Evolutionary conservation across 805 yeast species (phyloP), one percentile per base, ranked within the genome.

Genomic region (Hanseniaspora guilliermondii): DNA sequence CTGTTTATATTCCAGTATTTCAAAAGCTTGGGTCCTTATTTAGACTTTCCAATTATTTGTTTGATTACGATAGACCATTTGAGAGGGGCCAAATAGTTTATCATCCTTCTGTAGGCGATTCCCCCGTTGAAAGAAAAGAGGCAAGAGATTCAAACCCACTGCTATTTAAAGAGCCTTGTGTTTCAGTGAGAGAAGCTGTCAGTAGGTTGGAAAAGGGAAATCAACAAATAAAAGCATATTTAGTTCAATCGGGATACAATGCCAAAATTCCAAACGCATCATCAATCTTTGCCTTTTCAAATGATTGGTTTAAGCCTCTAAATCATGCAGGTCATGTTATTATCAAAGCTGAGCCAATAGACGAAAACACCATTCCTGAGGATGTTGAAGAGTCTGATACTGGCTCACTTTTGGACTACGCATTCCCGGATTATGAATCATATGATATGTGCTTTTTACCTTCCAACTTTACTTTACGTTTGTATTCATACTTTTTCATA

Each of bases 381-480:
- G 53, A 36, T 8, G 27, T 24, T 8, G 47, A 44, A 30, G 47
- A 44, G 12, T 6, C 24, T 30, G 32, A 22, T 5, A 41, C 9
- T 24, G 45, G 17, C 25, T 41, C 32, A 14, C 9, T 49, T 19
- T 40, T 39, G n/a, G 32, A 30, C 4, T 22, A 49, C 33, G 27
- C 53, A 4, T 39, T 25, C 24, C 41, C 35, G 8, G 24, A 49
- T 21, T n/a, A n/a, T 22, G 39, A 49, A 38, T 6, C 39, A 11
- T 49, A 33, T 41, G 53, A 49, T 33, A 38, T 49, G 3, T 49
- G 53, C 25, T 49, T 41, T 33, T 25, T 49, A 5, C 53, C 53
- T 5, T 3, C 33, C 6, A 38, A 41, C 4, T 49, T 49, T 14
- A 33, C 35, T 33, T 4, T 35, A 6, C 40, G 53, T 22, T 22